phyloP scores from a whole-genome alignment of 2,329 filamentous ascomycete species.

The Verticillium isaacii region DNA sequence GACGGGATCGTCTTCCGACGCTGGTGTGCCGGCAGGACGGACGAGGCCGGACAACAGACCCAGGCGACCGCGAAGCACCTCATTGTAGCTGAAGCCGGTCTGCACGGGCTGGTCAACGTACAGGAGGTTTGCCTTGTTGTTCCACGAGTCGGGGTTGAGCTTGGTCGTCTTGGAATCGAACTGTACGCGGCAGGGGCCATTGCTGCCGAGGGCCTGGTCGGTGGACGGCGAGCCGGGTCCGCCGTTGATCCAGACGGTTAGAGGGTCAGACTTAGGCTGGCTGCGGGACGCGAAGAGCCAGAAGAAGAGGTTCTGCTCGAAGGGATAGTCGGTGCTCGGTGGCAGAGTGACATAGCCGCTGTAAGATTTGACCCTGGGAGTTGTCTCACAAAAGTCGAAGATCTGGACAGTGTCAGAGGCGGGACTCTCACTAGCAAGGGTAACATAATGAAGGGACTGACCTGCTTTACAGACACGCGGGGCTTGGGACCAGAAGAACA shows the following conservation, averaged over 20 bases:
- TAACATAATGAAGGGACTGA: neutral
- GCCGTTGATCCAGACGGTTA: slow-evolving; percentile 51
- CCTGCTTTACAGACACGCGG: neutral
- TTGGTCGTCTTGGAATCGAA: slow-evolving; percentile 38
- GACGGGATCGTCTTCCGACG: slow-evolving; percentile 1
- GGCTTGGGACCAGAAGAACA: neutral
- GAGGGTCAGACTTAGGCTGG: slow-evolving; percentile 27
- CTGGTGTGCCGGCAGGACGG: slow-evolving; percentile 24
- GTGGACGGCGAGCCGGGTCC: slow-evolving; percentile 47
- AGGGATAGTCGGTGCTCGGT: slow-evolving; percentile 19
- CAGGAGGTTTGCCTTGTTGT: slow-evolving; percentile 45
- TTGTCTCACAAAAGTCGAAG: slow-evolving; percentile 42
- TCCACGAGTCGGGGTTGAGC: slow-evolving; percentile 52
- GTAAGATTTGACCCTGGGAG: slow-evolving; percentile 57
- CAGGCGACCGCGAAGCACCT: neutral
- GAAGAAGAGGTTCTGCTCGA: slow-evolving; percentile 14
- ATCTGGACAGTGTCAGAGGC: neutral
- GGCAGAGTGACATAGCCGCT: slow-evolving; percentile 59
- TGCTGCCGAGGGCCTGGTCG: slow-evolving; percentile 30
- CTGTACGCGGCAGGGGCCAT: slow-evolving; percentile 36
- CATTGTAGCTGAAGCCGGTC: slow-evolving; percentile 50
- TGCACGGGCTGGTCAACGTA: slow-evolving; percentile 53
- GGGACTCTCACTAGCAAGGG: too few species aligned
- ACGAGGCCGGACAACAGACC: slow-evolving; percentile 55
- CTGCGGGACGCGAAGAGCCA: slow-evolving; percentile 23